These are phyloP conservation scores for Elsinoe fawcettii DNA, from an alignment of 2,329 filamentous ascomycete genomes.

Conservation along the genomic window DNA sequence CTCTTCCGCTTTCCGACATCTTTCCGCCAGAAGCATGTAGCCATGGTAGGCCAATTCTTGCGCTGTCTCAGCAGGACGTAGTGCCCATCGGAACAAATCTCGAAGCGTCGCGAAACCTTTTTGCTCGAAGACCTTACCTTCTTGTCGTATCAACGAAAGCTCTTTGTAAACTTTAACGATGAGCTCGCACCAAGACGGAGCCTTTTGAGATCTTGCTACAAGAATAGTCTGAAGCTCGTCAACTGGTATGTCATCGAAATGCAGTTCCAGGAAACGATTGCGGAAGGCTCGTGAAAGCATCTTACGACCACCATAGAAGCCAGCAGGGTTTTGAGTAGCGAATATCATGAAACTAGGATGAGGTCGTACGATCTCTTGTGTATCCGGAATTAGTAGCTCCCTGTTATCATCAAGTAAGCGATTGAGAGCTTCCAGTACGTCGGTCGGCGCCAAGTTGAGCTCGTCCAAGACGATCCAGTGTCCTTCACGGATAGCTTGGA, in stretches of 20 bases:
- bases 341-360: slow-evolving; percentile 97
- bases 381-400: slow-evolving; percentile 91
- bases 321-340: slow-evolving; percentile 93
- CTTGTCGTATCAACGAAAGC: slow-evolving; percentile 80
- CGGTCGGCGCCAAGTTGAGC: slow-evolving; percentile 90
- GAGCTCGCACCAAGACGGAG: slow-evolving; percentile 80
- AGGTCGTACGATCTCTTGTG: slow-evolving; percentile 84
- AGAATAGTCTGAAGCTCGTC: slow-evolving; percentile 88
- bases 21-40: slow-evolving; percentile 91
- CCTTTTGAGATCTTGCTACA: slow-evolving; percentile 78
- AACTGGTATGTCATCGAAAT: slow-evolving; percentile 97
- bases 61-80: slow-evolving; percentile 73
- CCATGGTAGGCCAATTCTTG: slow-evolving; percentile 87
- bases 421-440: slow-evolving; percentile 94
- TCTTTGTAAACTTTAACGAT: slow-evolving; percentile 94
- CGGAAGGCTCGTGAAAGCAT: slow-evolving; percentile 88
- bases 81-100: slow-evolving; percentile 92
- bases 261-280: slow-evolving; percentile 91
- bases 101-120: slow-evolving; percentile 94
- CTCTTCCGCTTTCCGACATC: slow-evolving; percentile 87
- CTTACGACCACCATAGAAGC: slow-evolving; percentile 91
- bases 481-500: slow-evolving; percentile 83
- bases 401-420: slow-evolving; percentile 92
- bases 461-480: slow-evolving; percentile 99
- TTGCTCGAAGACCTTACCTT: slow-evolving; percentile 86